Evolutionary conservation across 495 filamentous ascomycete species (phyloP), one percentile per base, ranked within the genome.

Genomic region (Neurospora discreta): DNA sequence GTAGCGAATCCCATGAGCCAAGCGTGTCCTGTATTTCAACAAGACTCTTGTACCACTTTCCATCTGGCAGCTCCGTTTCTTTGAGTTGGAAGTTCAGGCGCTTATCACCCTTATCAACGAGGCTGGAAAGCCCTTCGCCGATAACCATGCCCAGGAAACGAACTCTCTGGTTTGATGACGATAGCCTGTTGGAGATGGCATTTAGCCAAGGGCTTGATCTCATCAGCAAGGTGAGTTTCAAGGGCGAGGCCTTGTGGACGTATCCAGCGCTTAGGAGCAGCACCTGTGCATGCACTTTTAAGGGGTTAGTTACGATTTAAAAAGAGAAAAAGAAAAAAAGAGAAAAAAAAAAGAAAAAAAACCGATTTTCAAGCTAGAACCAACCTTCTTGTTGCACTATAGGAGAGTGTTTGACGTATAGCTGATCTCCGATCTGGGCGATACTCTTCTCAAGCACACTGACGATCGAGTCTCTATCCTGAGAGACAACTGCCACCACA

Each of bases 91-190:
- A 98, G 70, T 89, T 88, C 80, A 98, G 89, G 70, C 83, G 85
- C 69, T 90, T 91, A 39, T 87, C 84, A 33, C 87, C 87, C 72
- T 89, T 88, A 76, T 98, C 93, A 6, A 95, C 88, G 2, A 99
- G 85, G 23, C 86, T 83, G 0, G 94, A 97, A 16, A 98, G 87
- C 0, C 89, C 88, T 68, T 91, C 93, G 3, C 92, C 95, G 60
- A 97, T 88, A 6, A 92, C 83, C 92, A 99, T 97, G 0, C 95
- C 96, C 5, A 99, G 84, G 71, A 94, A 92, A 5, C 95, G 88
- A 69, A 92, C 90, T 71, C 89, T 86, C 16, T 84, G 83, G 67
- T 94, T 93, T 26, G 92, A 88, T 36, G 92, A 86, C 13, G 87
- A 87, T n/a, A 99, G 83, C 46, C 94, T 88, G 75, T 97, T 98